Base-by-base conservation (phyloP, 257 asterid genomes). In the Ophiorrhiza pumila region DNA sequence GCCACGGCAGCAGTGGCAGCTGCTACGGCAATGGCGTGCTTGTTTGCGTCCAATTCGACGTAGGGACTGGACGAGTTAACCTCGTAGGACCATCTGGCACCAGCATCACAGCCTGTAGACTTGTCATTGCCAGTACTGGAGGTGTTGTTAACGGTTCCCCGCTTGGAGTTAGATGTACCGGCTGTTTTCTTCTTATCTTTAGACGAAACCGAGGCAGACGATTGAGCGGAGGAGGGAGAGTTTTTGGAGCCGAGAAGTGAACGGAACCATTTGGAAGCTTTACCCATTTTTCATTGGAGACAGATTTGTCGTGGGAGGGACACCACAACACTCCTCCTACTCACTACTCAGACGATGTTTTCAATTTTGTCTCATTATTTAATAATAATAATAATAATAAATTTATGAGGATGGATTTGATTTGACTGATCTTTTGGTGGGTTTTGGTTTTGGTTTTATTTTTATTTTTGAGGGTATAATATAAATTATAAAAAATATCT, bases 1-100 rank as follows among this genome's bases (percentile, higher is more conserved):
- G 98, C 97, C 32, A 92, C 98, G 6, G 91, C 98, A 2, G 98
- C 98, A 1, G 97, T 94, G 43, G 98, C 98, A 49, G 96, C 97
- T 0, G 98, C 98, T 29, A 94, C 97, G n/a, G 97, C 97, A 73
- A 91, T 87, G 2, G 99, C 99, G 49, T 91, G 99, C 76, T 80
- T 88, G 78, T 86, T 94, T 14, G 97, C 90, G 57, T 91, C 96
- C 43, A 88, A 37, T 35, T 85, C 93, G 18, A 22, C 79, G 68
- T 74, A 87, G 0, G 90, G 86, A 27, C 84, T 79, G 4, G 84
- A 65, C 8, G 69, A 20, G 17, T 89, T 84, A 47, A 80, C 77
- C 14, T 71, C 77, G 45, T 65, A 32, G 59, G 77, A 62, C 73
- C 76, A 72, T 7, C 46, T 27, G 61, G 55, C 5, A 50, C 70